phyloP scores from a whole-genome alignment of 257 asterid species.

The Ocimum tenuiflorum region DNA sequence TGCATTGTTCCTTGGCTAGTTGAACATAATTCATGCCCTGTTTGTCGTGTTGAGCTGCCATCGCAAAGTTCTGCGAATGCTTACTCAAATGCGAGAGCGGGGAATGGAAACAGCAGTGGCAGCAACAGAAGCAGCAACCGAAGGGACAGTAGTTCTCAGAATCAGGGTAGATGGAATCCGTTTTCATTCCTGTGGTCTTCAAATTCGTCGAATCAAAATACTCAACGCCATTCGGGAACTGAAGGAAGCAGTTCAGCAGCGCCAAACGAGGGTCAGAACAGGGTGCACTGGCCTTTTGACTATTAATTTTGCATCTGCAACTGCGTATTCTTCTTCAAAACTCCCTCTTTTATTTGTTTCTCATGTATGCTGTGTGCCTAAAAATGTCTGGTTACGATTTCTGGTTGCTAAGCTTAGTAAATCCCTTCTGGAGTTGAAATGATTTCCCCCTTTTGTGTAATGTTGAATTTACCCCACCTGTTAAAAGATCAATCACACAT shows the following conservation, averaged over 20 bases:
- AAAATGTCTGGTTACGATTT: conserved; percentile 7
- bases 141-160: conserved; percentile 36
- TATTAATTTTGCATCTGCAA: conserved; percentile 23
- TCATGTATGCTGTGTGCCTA: conserved; percentile 16
- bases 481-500: conserved; percentile 14
- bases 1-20: conserved; percentile 75
- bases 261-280: conserved; percentile 28
- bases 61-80: conserved; percentile 34
- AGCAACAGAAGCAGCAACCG: conserved; percentile 27
- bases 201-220: conserved; percentile 44
- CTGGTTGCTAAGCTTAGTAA: conserved; percentile 14
- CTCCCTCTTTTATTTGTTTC: neutral
- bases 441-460: conserved; percentile 1
- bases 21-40: conserved; percentile 70
- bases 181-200: conserved; percentile 73
- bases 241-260: conserved; percentile 37
- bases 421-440: conserved; percentile 4
- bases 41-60: conserved; percentile 62
- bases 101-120: conserved; percentile 25
- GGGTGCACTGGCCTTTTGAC: conserved; percentile 41
- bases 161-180: conserved; percentile 70
- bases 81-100: conserved; percentile 29
- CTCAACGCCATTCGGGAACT: conserved; percentile 27
- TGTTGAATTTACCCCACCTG: conserved; percentile 14
- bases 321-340: neutral